Evolutionary conservation across 2,329 filamentous ascomycete species (phyloP).

Genomic region (Fusarium equiseti): DNA sequence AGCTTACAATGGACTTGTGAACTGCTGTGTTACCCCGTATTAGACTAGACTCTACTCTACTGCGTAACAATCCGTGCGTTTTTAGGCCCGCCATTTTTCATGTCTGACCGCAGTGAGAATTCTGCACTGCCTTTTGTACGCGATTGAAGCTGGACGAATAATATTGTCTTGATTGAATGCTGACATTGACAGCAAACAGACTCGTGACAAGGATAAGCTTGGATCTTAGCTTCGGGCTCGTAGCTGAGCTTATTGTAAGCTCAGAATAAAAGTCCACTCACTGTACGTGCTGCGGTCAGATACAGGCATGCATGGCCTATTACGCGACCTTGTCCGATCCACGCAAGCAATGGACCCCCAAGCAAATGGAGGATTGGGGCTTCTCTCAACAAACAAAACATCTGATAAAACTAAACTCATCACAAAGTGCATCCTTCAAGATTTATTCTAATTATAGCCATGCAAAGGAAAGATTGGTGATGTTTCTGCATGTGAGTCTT

Average conservation of each 20-base stretch:
- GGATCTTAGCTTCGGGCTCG: background rate
- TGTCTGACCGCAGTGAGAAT: slow-evolving; percentile 14
- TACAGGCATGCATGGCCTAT: slow-evolving; percentile 11
- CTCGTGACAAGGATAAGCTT: background rate
- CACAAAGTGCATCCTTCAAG: background rate
- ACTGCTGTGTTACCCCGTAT: slow-evolving; percentile 29
- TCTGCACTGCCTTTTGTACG: background rate
- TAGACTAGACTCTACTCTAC: background rate
- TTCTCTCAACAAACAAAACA: background rate
- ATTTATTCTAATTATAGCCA: slow-evolving; percentile 24
- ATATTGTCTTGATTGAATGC: background rate
- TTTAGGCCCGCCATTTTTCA: background rate
- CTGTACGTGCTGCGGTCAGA: slow-evolving; percentile 1
- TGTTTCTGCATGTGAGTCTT: slow-evolving; percentile 7
- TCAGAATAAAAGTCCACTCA: background rate
- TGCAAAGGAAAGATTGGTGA: too few species aligned
- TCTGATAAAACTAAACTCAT: background rate
- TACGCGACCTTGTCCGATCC: slow-evolving; percentile 12
- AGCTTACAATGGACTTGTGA: too few species aligned
- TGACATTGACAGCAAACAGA: background rate
- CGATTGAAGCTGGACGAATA: background rate
- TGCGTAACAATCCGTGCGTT: background rate
- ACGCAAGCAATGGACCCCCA: background rate
- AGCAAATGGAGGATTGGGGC: background rate
- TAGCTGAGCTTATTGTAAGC: slow-evolving; percentile 9